These are phyloP conservation scores for Dactylonectria macrodidyma DNA, from an alignment of 2,329 filamentous ascomycete genomes.

Conservation along the genomic window DNA sequence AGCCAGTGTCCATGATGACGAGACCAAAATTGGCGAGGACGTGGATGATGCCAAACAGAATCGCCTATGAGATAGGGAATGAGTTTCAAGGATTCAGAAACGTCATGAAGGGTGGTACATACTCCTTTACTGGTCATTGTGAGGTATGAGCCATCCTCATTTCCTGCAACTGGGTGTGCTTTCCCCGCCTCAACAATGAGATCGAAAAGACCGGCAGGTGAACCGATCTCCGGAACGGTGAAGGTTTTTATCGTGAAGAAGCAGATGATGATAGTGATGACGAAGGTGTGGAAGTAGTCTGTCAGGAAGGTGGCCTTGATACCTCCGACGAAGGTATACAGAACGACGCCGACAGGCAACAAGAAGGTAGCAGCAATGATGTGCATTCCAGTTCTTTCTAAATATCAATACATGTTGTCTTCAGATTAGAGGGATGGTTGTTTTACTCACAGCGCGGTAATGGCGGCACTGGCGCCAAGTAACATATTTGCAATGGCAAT, in stretches of 20 bases:
- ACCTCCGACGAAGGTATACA: conserved; percentile 58
- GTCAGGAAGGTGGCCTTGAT: conserved; percentile 62
- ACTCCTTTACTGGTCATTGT: conserved; percentile 69
- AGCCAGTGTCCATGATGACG: conserved; percentile 69
- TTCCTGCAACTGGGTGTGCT: conserved; percentile 64
- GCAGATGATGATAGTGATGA: conserved; percentile 67
- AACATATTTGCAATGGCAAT: conserved; percentile 69
- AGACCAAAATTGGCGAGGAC: conserved; percentile 65
- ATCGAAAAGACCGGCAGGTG: conserved; percentile 64
- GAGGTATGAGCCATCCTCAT: conserved; percentile 67
- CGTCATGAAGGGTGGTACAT: not conserved
- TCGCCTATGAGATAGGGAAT: conserved; percentile 51
- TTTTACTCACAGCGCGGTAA: conserved; percentile 51
- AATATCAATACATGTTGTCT: conserved; percentile 19
- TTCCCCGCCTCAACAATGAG: conserved; percentile 61
- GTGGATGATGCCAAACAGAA: conserved; percentile 66
- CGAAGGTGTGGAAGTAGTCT: conserved; percentile 69
- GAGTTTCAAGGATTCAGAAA: not conserved
- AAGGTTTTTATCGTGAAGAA: conserved; percentile 64
- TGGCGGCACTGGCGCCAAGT: conserved; percentile 55
- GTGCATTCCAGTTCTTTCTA: conserved; percentile 62
- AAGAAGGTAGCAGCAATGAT: conserved; percentile 65
- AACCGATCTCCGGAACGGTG: conserved; percentile 62
- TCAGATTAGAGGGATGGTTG: too few species aligned
- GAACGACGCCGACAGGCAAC: conserved; percentile 55